These are phyloP conservation scores for Neonectria sp. DNA, from an alignment of 2,329 filamentous ascomycete genomes.

Conservation along the genomic window DNA sequence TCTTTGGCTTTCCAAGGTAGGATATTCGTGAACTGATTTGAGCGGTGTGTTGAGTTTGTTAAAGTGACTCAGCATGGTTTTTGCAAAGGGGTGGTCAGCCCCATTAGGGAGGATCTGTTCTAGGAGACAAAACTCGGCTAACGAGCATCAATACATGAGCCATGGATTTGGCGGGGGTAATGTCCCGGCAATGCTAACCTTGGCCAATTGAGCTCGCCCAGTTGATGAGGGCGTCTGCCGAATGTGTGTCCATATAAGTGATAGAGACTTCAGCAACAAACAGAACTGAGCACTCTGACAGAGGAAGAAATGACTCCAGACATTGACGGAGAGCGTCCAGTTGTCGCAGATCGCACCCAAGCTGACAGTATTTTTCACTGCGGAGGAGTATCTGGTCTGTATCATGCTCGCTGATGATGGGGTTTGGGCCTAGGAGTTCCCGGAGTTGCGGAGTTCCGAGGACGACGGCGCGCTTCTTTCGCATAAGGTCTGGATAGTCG, in stretches of 20 bases:
- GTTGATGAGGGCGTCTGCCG: slow-evolving; percentile 80
- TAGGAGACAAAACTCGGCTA: slow-evolving; percentile 83
- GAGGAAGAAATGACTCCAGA: slow-evolving; percentile 71
- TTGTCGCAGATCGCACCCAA: slow-evolving; percentile 86
- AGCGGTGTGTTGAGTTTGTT: slow-evolving; percentile 84
- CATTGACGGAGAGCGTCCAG: slow-evolving; percentile 72
- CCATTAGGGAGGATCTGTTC: slow-evolving; percentile 91
- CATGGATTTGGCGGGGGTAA: not conserved
- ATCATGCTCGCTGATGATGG: slow-evolving; percentile 54
- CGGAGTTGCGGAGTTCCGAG: slow-evolving; percentile 72
- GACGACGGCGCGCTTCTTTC: slow-evolving; percentile 80
- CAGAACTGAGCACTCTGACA: slow-evolving; percentile 74
- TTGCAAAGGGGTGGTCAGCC: slow-evolving; percentile 84
- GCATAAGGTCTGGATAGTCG: slow-evolving; percentile 86
- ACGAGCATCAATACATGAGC: slow-evolving; percentile 35
- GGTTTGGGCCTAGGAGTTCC: slow-evolving; percentile 51
- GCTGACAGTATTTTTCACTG: slow-evolving; percentile 81
- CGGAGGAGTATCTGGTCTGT: slow-evolving; percentile 68
- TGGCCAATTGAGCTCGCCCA: slow-evolving; percentile 83
- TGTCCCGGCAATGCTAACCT: slow-evolving; percentile 63
- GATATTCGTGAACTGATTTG: slow-evolving; percentile 81
- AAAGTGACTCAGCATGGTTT: slow-evolving; percentile 89
- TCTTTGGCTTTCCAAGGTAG: slow-evolving; percentile 75
- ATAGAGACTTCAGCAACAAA: slow-evolving; percentile 93
- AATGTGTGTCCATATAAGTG: slow-evolving; percentile 86